phyloP scores from a whole-genome alignment of 768 basidiomycete species.

The Suillus decipiens region DNA sequence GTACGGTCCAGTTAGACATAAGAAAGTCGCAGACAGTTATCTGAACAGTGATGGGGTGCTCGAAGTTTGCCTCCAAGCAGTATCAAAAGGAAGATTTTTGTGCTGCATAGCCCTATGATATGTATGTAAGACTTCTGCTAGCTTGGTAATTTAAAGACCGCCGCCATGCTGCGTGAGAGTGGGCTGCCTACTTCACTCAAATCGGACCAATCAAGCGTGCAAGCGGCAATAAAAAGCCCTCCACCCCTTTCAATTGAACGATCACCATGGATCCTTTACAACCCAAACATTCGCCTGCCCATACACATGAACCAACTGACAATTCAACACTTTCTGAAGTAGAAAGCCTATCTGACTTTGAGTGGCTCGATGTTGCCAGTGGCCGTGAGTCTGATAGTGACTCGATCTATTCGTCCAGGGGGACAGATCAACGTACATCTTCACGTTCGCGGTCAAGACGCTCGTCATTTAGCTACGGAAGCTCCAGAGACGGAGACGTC shows the following conservation, averaged over 20 bases:
- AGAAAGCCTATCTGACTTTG: conserved; percentile 74
- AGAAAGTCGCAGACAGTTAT: conserved; percentile 37
- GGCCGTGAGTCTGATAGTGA: conserved; percentile 67
- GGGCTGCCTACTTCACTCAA: conserved; percentile 13
- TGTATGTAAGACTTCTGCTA: not conserved
- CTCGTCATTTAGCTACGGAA: conserved; percentile 69
- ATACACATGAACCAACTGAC: conserved; percentile 38
- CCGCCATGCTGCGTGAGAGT: conserved; percentile 12
- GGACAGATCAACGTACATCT: conserved; percentile 55
- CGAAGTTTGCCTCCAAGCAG: conserved; percentile 1
- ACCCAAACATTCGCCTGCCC: conserved; percentile 22
- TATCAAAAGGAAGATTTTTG: not conserved
- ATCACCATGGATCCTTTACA: conserved; percentile 19
- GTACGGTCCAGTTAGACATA: conserved; percentile 28
- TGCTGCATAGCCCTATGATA: not conserved
- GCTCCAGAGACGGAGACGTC: conserved; percentile 68
- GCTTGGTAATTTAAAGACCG: conserved; percentile 3
- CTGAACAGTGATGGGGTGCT: conserved; percentile 14
- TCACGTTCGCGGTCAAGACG: conserved; percentile 62
- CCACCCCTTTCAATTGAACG: conserved; percentile 31
- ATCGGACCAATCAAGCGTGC: conserved; percentile 12
- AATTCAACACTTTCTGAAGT: conserved; percentile 56
- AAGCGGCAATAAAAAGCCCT: conserved; percentile 26
- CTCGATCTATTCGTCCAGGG: conserved; percentile 57
- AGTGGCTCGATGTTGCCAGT: conserved; percentile 81